Evolutionary conservation across 371 early-diverging fungal species (phyloP), one percentile per base, ranked within the genome.

Genomic region (Coelomomyces lativittatus): DNA sequence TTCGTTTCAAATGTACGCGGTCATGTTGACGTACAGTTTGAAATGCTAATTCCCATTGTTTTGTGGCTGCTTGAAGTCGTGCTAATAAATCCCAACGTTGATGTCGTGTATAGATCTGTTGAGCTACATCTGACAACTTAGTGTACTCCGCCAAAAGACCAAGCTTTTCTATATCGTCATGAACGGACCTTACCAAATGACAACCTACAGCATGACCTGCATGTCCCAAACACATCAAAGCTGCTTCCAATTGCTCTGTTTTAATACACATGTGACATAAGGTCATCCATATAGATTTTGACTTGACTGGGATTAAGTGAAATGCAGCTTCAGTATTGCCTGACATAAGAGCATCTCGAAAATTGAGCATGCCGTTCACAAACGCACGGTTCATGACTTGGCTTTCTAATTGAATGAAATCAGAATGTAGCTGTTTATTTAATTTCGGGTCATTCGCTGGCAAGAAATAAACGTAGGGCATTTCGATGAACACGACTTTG

Each of bases 241-340:
- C 64, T 14, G 66, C 58, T 27, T 61, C 60, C 3, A 55, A 37
- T 19, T 61, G 35, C 6, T 55, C 34, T 9, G 51, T 56, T 44
- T 70, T 70, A 25, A 64, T 51, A 48, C 68, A 70, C 17, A 68
- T 60, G 23, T 53, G 48, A 21, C 66, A 66, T 25, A 70, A 50
- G 51, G 56, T 64, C 44, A 51, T 53, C 71, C 71, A 70, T 11
- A 67, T 61, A 19, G 54, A 40, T 10, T 60, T 53, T 33, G 60
- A 63, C 14, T 56, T 52, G 5, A 67, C 51, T n/a, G 54, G 28
- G 34, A 38, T 23, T 28, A 68, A 62, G 57, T 63, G 62, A 34
- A 67, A 49, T 1, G 71, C 68, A 4, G 58, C 59, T 35, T 70
- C 67, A 24, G 66, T 48, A 38, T 66, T 58, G 24, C 67, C 68